These are phyloP conservation scores for Cystoisospora suis DNA, from an alignment of 169 alveolate species.

Conservation along the genomic window DNA sequence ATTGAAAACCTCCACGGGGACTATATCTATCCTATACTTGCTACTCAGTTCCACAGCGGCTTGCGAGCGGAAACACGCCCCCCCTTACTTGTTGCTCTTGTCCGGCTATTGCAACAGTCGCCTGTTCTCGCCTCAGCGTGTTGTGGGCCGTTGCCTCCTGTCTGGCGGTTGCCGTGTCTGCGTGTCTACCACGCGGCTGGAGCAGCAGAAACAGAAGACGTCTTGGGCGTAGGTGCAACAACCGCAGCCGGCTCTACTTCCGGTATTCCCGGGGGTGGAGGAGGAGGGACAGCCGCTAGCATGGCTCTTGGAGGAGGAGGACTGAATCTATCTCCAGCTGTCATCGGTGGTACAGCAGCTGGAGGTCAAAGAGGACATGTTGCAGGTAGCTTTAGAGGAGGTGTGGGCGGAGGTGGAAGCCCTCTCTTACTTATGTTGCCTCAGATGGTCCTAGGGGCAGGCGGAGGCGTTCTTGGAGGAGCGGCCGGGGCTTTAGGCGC, in stretches of 20 bases:
- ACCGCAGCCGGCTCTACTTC: background rate
- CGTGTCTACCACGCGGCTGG: constrained; percentile 27
- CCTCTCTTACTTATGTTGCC: background rate
- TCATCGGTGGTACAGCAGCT: background rate
- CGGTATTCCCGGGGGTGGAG: background rate
- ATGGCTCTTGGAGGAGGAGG: background rate
- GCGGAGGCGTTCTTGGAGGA: background rate
- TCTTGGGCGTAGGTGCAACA: background rate
- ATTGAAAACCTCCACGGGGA: constrained; percentile 74
- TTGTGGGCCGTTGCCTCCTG: background rate
- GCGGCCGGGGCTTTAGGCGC: background rate
- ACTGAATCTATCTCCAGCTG: background rate
- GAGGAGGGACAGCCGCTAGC: background rate
- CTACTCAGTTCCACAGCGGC: constrained; percentile 40
- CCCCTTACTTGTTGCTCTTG: background rate
- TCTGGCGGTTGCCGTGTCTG: background rate
- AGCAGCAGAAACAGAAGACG: background rate
- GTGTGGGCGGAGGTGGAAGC: constrained; percentile 3
- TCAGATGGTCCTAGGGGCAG: constrained; percentile 11
- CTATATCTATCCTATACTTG: constrained; percentile 72
- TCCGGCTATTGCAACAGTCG: constrained; percentile 27
- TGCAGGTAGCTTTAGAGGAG: constrained; percentile 3
- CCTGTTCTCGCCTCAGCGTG: background rate
- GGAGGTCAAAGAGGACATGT: background rate
- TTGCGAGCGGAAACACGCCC: background rate